phyloP scores from a whole-genome alignment of 2,329 filamentous ascomycete species.

The Drechmeria coniospora region DNA sequence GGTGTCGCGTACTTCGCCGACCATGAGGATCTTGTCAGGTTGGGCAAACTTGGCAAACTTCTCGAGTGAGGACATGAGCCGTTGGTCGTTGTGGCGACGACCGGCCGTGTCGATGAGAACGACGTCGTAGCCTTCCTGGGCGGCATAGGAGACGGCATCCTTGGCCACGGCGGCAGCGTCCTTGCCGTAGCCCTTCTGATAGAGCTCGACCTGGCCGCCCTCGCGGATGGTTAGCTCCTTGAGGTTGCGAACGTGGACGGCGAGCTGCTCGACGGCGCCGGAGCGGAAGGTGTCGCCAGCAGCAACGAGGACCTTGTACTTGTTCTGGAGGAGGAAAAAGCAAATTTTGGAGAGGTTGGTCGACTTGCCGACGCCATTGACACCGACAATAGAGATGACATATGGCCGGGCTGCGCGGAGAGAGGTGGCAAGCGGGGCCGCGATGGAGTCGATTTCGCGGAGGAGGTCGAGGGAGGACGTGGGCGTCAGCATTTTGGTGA shows the following conservation, averaged over 20 bases:
- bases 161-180: constrained; percentile 92
- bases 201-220: constrained; percentile 73
- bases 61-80: constrained; percentile 90
- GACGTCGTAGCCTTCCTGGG: constrained; percentile 67
- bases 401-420: constrained; percentile 62
- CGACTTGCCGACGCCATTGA: constrained; percentile 96
- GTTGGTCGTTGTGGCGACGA: constrained; percentile 83
- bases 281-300: constrained; percentile 95
- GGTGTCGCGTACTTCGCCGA: constrained; percentile 36
- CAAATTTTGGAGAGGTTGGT: constrained; percentile 97
- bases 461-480: constrained; percentile 89
- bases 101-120: constrained; percentile 95
- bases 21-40: constrained; percentile 98
- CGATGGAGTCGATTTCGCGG: constrained; percentile 75
- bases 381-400: constrained; percentile 94
- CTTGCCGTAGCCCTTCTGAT: constrained; percentile 95
- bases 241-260: constrained; percentile 86
- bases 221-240: constrained; percentile 78
- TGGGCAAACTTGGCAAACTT: constrained; percentile 95
- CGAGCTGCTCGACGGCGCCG: constrained; percentile 90
- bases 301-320: constrained; percentile 85
- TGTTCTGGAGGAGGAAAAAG: constrained; percentile 94
- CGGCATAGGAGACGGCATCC: constrained; percentile 74
- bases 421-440: constrained; percentile 47
- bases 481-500: constrained; percentile 90